These are phyloP conservation scores for Coemansia sp. DNA, from an alignment of 192 early-diverging fungal genomes.

Conservation along the genomic window DNA sequence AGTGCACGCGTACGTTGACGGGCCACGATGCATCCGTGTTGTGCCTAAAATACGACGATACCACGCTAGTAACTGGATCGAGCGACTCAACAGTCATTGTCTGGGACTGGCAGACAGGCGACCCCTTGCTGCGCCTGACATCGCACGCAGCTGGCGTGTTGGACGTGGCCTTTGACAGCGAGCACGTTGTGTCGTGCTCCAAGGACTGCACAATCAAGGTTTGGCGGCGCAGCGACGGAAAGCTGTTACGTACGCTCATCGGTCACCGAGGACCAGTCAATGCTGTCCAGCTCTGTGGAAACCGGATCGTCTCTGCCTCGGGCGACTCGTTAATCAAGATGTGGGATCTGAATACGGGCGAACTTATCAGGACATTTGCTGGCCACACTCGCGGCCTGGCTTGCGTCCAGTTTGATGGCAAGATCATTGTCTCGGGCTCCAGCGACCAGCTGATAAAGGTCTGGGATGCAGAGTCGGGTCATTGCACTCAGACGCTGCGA, in stretches of 20 bases:
- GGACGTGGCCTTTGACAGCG: conserved; percentile 79
- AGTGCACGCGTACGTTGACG: conserved; percentile 58
- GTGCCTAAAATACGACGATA: conserved; percentile 78
- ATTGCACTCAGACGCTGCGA: conserved; percentile 59
- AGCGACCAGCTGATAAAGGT: conserved; percentile 81
- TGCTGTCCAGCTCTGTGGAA: conserved; percentile 74
- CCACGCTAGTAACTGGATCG: conserved; percentile 78
- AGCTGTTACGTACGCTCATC: conserved; percentile 61
- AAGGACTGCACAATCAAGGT: conserved; percentile 91
- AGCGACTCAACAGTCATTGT: conserved; percentile 82
- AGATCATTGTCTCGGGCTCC: conserved; percentile 75
- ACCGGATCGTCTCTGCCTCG: conserved; percentile 77
- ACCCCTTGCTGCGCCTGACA: conserved; percentile 52
- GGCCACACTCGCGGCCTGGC: conserved; percentile 80
- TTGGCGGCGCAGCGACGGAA: conserved; percentile 71
- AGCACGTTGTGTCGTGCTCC: conserved; percentile 79
- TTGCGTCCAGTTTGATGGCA: conserved; percentile 83
- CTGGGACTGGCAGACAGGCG: conserved; percentile 70
- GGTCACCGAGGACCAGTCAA: conserved; percentile 96
- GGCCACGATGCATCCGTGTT: conserved; percentile 73
- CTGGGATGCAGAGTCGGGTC: conserved; percentile 71
- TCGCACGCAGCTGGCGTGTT: conserved; percentile 85
- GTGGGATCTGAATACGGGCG: conserved; percentile 74
- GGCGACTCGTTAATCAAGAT: conserved; percentile 80
- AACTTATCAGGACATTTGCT: conserved; percentile 69